Percentiles rank a stretch among this genome's conserved stretches.
Conservation (phyloP, 352 stramenopile species). For the Phytophthora cajani region DNA sequence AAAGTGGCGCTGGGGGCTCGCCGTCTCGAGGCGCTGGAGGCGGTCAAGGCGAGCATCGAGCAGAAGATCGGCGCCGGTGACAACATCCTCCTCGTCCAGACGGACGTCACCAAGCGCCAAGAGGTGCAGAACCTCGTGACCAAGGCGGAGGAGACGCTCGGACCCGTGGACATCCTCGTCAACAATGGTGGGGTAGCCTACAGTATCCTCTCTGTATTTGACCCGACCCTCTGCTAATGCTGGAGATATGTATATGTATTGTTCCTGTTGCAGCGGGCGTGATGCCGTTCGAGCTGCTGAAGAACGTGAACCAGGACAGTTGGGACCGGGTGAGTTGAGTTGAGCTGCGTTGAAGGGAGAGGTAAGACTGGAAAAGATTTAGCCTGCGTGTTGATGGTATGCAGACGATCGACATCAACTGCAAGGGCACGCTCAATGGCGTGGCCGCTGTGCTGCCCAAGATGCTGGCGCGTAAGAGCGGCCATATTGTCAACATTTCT, state of each 20-base stretch:
- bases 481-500: constrained; percentile 91
- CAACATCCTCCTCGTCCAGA: constrained; percentile 52
- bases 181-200: constrained; percentile 69
- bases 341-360: not conserved
- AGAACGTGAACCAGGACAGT: constrained; percentile 91
- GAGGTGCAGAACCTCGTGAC: constrained; percentile 70
- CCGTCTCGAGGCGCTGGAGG: constrained; percentile 64
- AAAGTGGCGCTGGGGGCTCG: constrained; percentile 87
- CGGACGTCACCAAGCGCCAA: constrained; percentile 75
- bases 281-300: constrained; percentile 93
- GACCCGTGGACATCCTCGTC: constrained; percentile 88
- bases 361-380: not conserved
- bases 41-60: constrained; percentile 46
- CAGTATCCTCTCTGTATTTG: not conserved
- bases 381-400: not conserved
- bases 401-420: constrained; percentile 93
- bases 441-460: constrained; percentile 77
- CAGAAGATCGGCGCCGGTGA: constrained; percentile 30
- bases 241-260: not conserved
- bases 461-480: constrained; percentile 76
- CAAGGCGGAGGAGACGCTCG: constrained; percentile 66
- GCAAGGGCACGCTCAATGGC: constrained; percentile 91
- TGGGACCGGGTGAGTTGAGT: constrained; percentile 70
- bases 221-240: not conserved
- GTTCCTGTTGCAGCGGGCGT: constrained; percentile 67